Conservation (phyloP, 202 grass and related monocot species). For the Dendrocalamus latiflorus region DNA sequence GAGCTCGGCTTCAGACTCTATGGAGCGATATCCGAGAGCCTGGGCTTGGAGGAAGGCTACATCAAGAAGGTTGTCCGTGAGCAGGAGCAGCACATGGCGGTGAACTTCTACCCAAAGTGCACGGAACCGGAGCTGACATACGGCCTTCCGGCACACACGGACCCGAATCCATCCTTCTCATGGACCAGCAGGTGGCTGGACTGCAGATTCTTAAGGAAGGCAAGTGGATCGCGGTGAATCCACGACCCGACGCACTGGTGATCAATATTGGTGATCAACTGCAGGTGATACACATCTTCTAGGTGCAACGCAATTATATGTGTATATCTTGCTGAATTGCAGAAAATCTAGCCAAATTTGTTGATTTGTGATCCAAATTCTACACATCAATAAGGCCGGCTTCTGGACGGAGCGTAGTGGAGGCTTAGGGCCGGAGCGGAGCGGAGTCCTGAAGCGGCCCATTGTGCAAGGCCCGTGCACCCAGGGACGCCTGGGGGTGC, state of each 20-base stretch:
- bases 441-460: too few species aligned
- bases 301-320: too few species aligned
- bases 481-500: too few species aligned
- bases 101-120: slow-evolving; percentile 91
- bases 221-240: slow-evolving; percentile 75
- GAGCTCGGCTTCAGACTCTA: slow-evolving; percentile 55
- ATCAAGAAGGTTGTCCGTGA: slow-evolving; percentile 48
- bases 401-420: too few species aligned
- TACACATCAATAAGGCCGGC: too few species aligned
- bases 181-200: slow-evolving; percentile 64
- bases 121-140: slow-evolving; percentile 78
- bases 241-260: slow-evolving; percentile 54
- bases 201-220: slow-evolving; percentile 64
- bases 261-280: slow-evolving; percentile 86
- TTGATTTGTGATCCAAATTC: too few species aligned
- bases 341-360: too few species aligned
- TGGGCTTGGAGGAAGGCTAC: slow-evolving; percentile 50
- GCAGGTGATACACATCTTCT: too few species aligned
- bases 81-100: slow-evolving; percentile 87
- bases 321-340: too few species aligned
- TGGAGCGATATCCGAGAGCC: slow-evolving; percentile 56
- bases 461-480: too few species aligned
- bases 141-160: slow-evolving; percentile 75
- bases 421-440: too few species aligned
- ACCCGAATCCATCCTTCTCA: slow-evolving; percentile 85